Base-by-base conservation (phyloP, 768 basidiomycete species). In the Hydnomerulius pinastri region DNA sequence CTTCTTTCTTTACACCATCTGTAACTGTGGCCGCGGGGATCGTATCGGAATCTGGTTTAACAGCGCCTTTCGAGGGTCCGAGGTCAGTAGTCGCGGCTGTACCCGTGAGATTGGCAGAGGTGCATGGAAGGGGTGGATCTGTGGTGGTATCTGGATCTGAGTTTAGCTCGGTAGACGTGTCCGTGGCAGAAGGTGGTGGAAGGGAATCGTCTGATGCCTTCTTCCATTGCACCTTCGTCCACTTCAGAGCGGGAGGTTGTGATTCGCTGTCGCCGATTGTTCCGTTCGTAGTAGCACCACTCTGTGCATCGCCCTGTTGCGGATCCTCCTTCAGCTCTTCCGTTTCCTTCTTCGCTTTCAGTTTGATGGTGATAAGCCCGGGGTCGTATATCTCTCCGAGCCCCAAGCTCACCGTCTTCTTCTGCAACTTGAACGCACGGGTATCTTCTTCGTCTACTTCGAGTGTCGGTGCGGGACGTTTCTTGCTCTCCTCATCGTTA, bases 331-430 rank as follows among this genome's bases (percentile, higher is more conserved):
- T 38, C 28, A 42, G 48, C 28, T 57, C 55, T 45, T 73, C 72
- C 58, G n/a, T n/a, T n/a, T 80, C 78, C 63, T 77, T 78, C 71
- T 80, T 83, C 51, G 62, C 57, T 69, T 84, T 87, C 27, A 81
- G 55, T 63, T 84, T 83, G 58, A 90, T 78, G 25, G 80, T 71
- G 41, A 91, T 82, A 18, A 82, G 60, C 1, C 83, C 86, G 4
- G 88, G 89, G 65, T 96, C 92, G 56, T 90, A 95, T 24, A 90
- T 80, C 58, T 91, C 86, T 11, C 87, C 90, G 10, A 90, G 73
- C 6, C 86, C 89, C 0, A 74, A 67, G 1, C 66, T 70, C 37
- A 80, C 64, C 0, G 76, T 82, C 71, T 83, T 86, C 73, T 81
- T 85, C 54, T 82, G 76, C 52, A 91, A 61, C 66, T 86, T 89